Conservation (phyloP, 179 eudicot species). For the Dionaea muscipula region DNA sequence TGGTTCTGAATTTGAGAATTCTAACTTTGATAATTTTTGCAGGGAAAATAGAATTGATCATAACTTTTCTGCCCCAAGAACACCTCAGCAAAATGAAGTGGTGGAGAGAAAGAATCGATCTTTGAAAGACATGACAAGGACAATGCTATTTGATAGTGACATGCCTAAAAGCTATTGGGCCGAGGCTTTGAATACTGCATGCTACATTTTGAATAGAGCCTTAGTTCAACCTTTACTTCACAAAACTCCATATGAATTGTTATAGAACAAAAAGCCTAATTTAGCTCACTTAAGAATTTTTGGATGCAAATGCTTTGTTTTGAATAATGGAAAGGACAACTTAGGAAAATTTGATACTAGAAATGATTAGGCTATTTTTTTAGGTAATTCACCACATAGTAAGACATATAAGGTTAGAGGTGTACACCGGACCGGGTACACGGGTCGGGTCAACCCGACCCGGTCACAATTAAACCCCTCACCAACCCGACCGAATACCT, state of each 20-base stretch:
- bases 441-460: too few relatives aligned
- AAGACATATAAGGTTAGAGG: too few relatives aligned
- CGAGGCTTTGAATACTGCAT: neutral
- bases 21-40: neutral
- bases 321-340: too few relatives aligned
- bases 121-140: neutral
- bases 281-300: too few relatives aligned
- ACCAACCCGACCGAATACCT: too few relatives aligned
- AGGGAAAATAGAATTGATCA: neutral
- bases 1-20: neutral
- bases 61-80: neutral
- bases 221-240: neutral
- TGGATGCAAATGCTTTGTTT: too few relatives aligned
- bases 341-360: too few relatives aligned
- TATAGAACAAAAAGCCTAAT: too few relatives aligned
- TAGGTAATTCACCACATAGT: too few relatives aligned
- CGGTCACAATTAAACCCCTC: too few relatives aligned
- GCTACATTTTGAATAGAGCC: neutral
- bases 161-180: neutral
- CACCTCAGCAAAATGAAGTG: constrained; percentile 8
- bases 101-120: constrained; percentile 1
- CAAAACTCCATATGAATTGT: constrained; percentile 2
- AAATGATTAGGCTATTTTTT: too few relatives aligned
- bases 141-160: neutral
- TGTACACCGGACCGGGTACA: too few relatives aligned